Percentiles rank a stretch among this genome's conserved stretches.
These are phyloP conservation scores for Globisporangium nagaii DNA, from an alignment of 352 stramenopile species.

Conservation along the genomic window DNA sequence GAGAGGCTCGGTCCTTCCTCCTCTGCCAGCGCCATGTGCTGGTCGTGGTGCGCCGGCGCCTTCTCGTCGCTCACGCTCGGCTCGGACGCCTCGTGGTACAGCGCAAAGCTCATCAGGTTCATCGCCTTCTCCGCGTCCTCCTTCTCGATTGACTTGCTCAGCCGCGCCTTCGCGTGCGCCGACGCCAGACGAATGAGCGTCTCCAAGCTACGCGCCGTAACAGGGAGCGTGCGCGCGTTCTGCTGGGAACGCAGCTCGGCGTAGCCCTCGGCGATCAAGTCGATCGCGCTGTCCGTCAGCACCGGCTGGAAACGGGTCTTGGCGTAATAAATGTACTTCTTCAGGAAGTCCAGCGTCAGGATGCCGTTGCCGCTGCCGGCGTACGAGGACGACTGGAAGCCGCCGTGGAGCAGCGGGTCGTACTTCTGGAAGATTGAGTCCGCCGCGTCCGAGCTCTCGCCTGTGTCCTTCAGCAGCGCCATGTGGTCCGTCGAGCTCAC, in stretches of 20 bases:
- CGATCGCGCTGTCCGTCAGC: constrained; percentile 80
- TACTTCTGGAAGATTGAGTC: constrained; percentile 91
- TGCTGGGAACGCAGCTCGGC: constrained; percentile 95
- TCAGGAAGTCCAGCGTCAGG: constrained; percentile 95
- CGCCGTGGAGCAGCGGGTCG: constrained; percentile 84
- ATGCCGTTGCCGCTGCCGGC: constrained; percentile 66
- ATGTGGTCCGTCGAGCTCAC: constrained; percentile 80
- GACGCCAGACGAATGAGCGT: constrained; percentile 99
- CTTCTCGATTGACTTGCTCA: constrained; percentile 86
- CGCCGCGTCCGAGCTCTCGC: constrained; percentile 58
- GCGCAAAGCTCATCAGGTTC: constrained; percentile 96
- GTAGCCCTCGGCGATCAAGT: constrained; percentile 97
- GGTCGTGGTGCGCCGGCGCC: background rate
- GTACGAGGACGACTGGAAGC: constrained; percentile 48
- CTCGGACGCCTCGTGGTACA: constrained; percentile 94
- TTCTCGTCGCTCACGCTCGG: constrained; percentile 11
- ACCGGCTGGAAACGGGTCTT: constrained; percentile 92
- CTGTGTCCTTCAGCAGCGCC: constrained; percentile 50
- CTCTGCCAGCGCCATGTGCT: background rate
- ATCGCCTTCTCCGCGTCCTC: constrained; percentile 89
- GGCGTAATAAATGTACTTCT: constrained; percentile 99
- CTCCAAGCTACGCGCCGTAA: constrained; percentile 98
- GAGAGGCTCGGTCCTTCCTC: background rate
- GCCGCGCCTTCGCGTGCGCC: constrained; percentile 95
- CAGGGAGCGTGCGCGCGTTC: constrained; percentile 89